Base-by-base conservation (phyloP, 169 alveolate species). In the Cyclospora cayetanensis region DNA sequence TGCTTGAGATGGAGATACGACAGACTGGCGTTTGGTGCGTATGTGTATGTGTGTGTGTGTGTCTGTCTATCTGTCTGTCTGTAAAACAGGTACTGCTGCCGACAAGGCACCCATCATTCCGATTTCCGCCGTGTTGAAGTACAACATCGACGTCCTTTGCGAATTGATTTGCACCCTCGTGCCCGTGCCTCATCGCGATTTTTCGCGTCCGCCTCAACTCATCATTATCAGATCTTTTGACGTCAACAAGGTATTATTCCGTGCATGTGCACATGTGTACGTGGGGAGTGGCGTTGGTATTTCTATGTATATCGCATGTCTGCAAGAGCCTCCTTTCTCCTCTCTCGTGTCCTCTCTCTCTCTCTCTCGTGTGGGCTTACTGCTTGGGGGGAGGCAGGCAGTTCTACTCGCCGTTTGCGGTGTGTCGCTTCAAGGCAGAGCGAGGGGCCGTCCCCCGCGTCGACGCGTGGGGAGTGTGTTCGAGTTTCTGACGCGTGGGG, bases 21-120 rank as follows among this genome's bases (percentile, higher is more conserved):
- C 88, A 46, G 88, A 29, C 31, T 15, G 9, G 42, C 20, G 39
- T 34, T 11, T 60, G 34, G 60, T 50, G 29, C 29, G 7, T 22
- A 68, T 34, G n/a, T 29, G 12, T 12, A 9, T 18, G 72, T 37
- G 43, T 5, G 0, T 65, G 50, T 25, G 82, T 31, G 63, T 80
- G 50, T 3, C 1, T 18, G 31, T 5, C 66, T 46, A 29, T 35
- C 41, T 41, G 52, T 63, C 39, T 42, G 4, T 25, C 20, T 92
- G 87, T 93, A 94, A 94, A 76, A 52, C 93, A 72, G 99, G 98
- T 52, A 98, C 99, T 7, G 98, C 98, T 22, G 99, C 99, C 15
- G 99, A 98, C 90, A 97, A 97, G 91, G 98, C 99, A 2, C 99
- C 99, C 5, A 98, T 99, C 74, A 98, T 99, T 53, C 99, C 99